Evolutionary conservation across 2,329 filamentous ascomycete genomes (phyloP).

Genomic region (Ophiostoma perfectum): DNA sequence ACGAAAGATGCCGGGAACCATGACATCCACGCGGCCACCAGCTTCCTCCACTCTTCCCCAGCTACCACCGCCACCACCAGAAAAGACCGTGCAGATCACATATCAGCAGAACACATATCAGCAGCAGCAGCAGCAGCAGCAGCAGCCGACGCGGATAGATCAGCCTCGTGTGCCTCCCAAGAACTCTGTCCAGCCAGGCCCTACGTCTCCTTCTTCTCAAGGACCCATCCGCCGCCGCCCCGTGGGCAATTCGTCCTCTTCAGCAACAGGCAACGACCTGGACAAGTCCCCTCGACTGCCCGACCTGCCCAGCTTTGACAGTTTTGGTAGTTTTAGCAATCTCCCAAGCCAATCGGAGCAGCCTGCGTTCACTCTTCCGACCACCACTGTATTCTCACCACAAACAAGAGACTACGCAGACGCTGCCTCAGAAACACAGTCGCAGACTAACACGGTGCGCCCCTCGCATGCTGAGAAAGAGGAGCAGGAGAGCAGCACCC

Average conservation of each 20-base stretch:
- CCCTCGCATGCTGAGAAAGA: background rate
- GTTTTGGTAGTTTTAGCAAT: background rate
- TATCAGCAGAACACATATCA: background rate
- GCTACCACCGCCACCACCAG: background rate
- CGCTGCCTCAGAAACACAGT: conserved; percentile 22
- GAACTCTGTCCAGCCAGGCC: background rate
- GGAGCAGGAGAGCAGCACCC: background rate
- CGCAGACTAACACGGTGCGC: conserved; percentile 25
- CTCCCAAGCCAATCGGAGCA: background rate
- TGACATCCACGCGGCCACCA: conserved; percentile 9
- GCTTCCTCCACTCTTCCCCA: conserved; percentile 16
- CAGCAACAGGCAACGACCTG: background rate
- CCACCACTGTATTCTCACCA: background rate
- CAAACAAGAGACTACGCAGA: background rate
- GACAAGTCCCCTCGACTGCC: background rate
- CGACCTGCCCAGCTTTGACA: conserved; percentile 3
- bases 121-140: background rate
- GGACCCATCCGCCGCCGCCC: conserved; percentile 8
- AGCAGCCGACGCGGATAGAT: background rate
- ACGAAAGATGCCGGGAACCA: conserved; percentile 18
- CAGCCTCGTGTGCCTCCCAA: background rate
- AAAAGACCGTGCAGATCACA: background rate
- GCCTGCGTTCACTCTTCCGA: background rate
- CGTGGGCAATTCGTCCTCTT: background rate
- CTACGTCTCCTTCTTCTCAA: background rate